Conservation (phyloP, 1,284 basidiomycete species). For the Sporisorium scitamineum region DNA sequence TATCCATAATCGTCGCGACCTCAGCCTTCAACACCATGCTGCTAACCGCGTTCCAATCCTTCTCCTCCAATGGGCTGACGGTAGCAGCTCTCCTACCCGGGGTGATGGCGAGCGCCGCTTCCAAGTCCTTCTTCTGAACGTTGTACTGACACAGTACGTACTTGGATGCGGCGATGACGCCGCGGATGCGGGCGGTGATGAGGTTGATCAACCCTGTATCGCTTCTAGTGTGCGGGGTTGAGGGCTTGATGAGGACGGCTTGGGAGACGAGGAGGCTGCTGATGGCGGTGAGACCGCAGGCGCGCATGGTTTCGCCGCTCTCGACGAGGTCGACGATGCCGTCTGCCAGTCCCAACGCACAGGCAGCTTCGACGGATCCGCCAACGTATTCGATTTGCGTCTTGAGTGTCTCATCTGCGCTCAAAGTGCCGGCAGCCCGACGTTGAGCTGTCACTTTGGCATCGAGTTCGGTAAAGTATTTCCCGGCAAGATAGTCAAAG, state of each 20-base stretch:
- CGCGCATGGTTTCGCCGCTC: constrained; percentile 99
- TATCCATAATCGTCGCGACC: constrained; percentile 91
- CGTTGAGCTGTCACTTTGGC: constrained; percentile 71
- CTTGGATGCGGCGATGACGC: constrained; percentile 88
- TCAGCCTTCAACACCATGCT: constrained; percentile 89
- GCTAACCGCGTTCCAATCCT: constrained; percentile 88
- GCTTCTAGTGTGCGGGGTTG: constrained; percentile 76
- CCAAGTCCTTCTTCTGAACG: constrained; percentile 77
- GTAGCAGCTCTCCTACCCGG: constrained; percentile 92
- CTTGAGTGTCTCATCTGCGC: constrained; percentile 39
- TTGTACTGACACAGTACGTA: constrained; percentile 96
- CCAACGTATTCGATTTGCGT: constrained; percentile 96
- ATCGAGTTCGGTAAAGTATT: constrained; percentile 85
- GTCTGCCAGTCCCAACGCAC: constrained; percentile 94
- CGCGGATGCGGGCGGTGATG: constrained; percentile 88
- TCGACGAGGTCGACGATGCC: constrained; percentile 80
- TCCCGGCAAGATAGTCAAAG: constrained; percentile 86
- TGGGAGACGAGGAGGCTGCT: constrained; percentile 83
- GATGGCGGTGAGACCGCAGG: constrained; percentile 92
- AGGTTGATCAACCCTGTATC: constrained; percentile 78
- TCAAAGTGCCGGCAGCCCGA: constrained; percentile 69
- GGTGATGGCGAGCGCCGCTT: constrained; percentile 79
- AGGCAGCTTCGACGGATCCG: constrained; percentile 97
- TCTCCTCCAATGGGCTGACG: constrained; percentile 84
- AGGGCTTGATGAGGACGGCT: constrained; percentile 91